Percentiles rank a stretch among this genome's conserved stretches.
Evolutionary conservation across 345 rosid genomes (phyloP).

Genomic region (Stellera chamaejasme): DNA sequence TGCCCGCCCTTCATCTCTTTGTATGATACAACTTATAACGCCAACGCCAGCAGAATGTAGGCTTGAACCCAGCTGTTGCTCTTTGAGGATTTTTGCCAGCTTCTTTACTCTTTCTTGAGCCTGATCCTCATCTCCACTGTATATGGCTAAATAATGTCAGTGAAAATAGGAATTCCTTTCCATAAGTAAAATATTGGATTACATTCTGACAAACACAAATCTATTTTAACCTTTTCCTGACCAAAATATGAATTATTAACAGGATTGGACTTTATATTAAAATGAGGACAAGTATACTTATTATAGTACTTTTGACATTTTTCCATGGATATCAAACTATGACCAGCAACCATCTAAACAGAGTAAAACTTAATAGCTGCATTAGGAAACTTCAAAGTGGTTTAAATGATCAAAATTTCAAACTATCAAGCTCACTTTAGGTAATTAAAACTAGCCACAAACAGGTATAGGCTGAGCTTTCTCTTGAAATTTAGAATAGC

Average conservation of each 20-base stretch:
- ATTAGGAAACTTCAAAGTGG: neutral
- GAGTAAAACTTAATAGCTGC: no score
- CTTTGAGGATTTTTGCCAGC: conserved; percentile 93
- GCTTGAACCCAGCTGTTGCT: conserved; percentile 63
- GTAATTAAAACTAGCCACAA: neutral
- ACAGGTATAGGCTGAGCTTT: neutral
- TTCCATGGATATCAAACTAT: no score
- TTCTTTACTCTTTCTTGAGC: conserved; percentile 94
- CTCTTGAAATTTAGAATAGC: neutral
- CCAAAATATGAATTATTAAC: no score
- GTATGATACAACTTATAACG: conserved; percentile 95
- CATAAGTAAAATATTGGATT: no score
- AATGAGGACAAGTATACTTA: no score
- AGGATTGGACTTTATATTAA: no score
- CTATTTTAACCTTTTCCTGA: no score
- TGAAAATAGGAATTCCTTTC: conserved; percentile 10
- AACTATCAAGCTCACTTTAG: conserved; percentile 1
- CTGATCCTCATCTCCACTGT: conserved; percentile 99
- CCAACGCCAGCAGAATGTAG: conserved; percentile 79
- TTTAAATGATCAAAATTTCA: neutral
- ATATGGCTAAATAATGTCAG: conserved; percentile 19
- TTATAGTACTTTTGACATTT: no score
- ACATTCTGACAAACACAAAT: no score
- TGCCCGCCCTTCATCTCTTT: conserved; percentile 96
- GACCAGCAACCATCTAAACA: no score